A percentile compares a stretch with the other conserved stretches of the same genome.
These are phyloP conservation scores for Candida loeiensis DNA, from an alignment of 805 yeast genomes.

Conservation along the genomic window DNA sequence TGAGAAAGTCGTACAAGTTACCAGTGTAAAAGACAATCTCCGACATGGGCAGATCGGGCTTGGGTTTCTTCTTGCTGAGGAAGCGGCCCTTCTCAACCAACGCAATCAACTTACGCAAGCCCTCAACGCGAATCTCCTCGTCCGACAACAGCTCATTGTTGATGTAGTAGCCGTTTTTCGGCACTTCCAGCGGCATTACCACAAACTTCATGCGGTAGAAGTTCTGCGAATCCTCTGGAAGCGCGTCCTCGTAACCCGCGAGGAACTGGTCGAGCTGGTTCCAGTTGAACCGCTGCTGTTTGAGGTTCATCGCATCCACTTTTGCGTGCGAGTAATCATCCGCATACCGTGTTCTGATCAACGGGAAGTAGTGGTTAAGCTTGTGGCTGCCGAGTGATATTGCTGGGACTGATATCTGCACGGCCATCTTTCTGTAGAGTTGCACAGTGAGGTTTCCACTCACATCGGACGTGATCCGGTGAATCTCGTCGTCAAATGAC, in stretches of 20 bases:
- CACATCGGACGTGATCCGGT: slow-evolving; percentile 70
- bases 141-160: slow-evolving; percentile 61
- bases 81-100: slow-evolving; percentile 58
- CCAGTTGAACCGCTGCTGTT: slow-evolving; percentile 71
- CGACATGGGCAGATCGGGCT: slow-evolving; percentile 54
- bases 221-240: slow-evolving; percentile 50
- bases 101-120: slow-evolving; percentile 65
- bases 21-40: slow-evolving; percentile 89
- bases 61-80: slow-evolving; percentile 24
- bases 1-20: slow-evolving; percentile 62
- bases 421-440: slow-evolving; percentile 43
- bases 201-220: slow-evolving; percentile 78
- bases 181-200: slow-evolving; percentile 71
- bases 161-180: slow-evolving; percentile 48
- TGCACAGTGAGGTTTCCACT: slow-evolving; percentile 77
- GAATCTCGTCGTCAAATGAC: slow-evolving; percentile 79
- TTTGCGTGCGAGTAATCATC: slow-evolving; percentile 56
- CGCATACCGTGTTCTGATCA: slow-evolving; percentile 77
- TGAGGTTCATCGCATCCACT: slow-evolving; percentile 52
- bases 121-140: slow-evolving; percentile 93
- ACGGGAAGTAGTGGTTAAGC: slow-evolving; percentile 23
- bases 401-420: neutral
- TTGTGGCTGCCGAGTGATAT: slow-evolving; percentile 2
- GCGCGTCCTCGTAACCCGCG: slow-evolving; percentile 85
- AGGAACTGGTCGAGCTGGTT: slow-evolving; percentile 82